A percentile compares a stretch with the other conserved stretches of the same genome.
Conservation (phyloP, 345 rosid genomes). For the Draba incana region DNA sequence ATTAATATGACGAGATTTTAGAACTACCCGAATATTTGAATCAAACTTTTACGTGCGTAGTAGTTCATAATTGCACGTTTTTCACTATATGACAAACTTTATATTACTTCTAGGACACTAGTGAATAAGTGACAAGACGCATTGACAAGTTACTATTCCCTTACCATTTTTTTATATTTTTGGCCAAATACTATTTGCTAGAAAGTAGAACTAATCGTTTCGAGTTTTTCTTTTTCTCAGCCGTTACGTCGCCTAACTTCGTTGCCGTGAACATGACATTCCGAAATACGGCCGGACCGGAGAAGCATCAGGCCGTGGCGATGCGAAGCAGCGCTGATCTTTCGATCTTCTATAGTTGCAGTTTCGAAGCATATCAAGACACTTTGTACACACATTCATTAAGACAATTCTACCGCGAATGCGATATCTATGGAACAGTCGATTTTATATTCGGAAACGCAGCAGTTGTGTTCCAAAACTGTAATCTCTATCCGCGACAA, state of each 20-base stretch:
- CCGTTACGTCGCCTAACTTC: constrained; percentile 73
- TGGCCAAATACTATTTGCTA: not conserved
- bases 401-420: constrained; percentile 83
- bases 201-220: not conserved
- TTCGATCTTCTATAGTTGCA: constrained; percentile 77
- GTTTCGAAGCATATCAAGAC: constrained; percentile 90
- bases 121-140: constrained; percentile 39
- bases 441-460: constrained; percentile 96
- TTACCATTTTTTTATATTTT: not conserved
- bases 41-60: constrained; percentile 28
- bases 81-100: constrained; percentile 34
- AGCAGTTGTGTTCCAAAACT: constrained; percentile 75
- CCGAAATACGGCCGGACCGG: constrained; percentile 87
- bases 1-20: not conserved
- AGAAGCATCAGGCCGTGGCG: constrained; percentile 88
- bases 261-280: constrained; percentile 79
- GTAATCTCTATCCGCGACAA: constrained; percentile 70
- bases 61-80: constrained; percentile 30
- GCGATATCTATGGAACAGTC: constrained; percentile 86
- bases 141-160: constrained; percentile 18
- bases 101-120: constrained; percentile 38
- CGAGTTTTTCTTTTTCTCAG: constrained; percentile 44
- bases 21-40: not conserved
- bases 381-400: constrained; percentile 76
- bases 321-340: constrained; percentile 72